Evolutionary conservation across 2,329 filamentous ascomycete genomes (phyloP), one percentile per base, ranked within the genome.

Genomic region (Magnaporthiopsis incrustans): DNA sequence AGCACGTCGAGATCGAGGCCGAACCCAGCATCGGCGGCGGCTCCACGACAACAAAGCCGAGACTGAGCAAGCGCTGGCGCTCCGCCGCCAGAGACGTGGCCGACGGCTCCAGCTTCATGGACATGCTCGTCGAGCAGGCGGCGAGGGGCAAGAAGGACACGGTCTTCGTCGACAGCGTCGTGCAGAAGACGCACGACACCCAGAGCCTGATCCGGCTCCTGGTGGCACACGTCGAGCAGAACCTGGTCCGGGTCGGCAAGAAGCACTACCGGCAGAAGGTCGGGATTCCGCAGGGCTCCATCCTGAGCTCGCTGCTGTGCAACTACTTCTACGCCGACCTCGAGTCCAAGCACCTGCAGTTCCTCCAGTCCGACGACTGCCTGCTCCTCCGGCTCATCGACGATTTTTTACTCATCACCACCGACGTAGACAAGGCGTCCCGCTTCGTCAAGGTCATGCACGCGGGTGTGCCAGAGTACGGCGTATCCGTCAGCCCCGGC

Each of bases 241-340:
- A 98, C 71, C 80, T 97, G 32, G 86, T 99, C 71, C 92, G 90
- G 71, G 88, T 98, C 56, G 93, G 92, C 60, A 94, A 92, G 77
- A 91, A 89, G 69, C 92, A 88, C 73, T 97, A 95, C 73, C 85
- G 91, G 30, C 95, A 99, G 73, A 94, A 88, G 73, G 79, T 83
- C 27, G 95, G 95, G 18, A 98, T 99, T 56, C 93, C 95, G 0
- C 95, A 99, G 74, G 95, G 95, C 10, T 97, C 93, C 0, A 84
- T 97, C 1, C 74, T 99, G 6, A 97, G 93, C 0, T 90, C 89
- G 58, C 81, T 92, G 57, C 81, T 99, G 6, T 98, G 95, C 80
- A 98, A 92, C 76, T 94, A 96, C 76, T 97, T 98, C 75, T 99
- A 99, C 72, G 93, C 91, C 7, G 87, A 95, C 67, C 83, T 98